Evolutionary conservation across 2,329 filamentous ascomycete species (phyloP), one percentile per base, ranked within the genome.

Genomic region (Elsinoe australis): DNA sequence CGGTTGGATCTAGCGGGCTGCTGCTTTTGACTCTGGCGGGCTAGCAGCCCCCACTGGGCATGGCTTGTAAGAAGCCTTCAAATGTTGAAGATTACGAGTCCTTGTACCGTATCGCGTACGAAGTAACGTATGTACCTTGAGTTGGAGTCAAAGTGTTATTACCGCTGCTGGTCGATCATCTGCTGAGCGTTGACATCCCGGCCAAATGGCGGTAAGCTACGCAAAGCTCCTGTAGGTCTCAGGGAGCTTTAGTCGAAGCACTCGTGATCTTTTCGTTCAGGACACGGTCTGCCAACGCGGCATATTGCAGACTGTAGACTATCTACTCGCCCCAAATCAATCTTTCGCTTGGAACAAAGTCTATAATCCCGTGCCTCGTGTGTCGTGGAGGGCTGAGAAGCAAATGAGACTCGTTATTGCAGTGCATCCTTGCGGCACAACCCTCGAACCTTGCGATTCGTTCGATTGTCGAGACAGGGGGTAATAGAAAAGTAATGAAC

Each of bases 381-480:
- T 19, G 39, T 21, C 14, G 24, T 21, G 14, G 24, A 26, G 17
- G 14, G 18, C 26, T 44, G 39, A 19, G 21, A 12, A 17, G 21
- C n/a, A 44, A 26, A 19, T 24, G 21, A 24, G 21, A 21, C 24
- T 31, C 21, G 39, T 21, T 44, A 32, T 32, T 44, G 28, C 28
- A 14, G 12, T 44, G 26, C 39, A 44, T 32, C 39, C 39, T 44
- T 44, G 39, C 39, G 39, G 26, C 39, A 26, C 26, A 26, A 7
- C 15, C 36, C 19, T 41, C 21, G 36, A 24, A 24, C 36, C 24
- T 44, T 24, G 28, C 39, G 26, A 44, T 44, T 44, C 39, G 39
- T 32, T 44, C 39, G 39, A 44, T 32, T 44, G 17, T 44, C 39
- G 39, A 31, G 39, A 44, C 39, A 44, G 39, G 39, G 39, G 39